phyloP scores from a whole-genome alignment of 2,329 filamentous ascomycete species.

The Stachybotrys echinatus region DNA sequence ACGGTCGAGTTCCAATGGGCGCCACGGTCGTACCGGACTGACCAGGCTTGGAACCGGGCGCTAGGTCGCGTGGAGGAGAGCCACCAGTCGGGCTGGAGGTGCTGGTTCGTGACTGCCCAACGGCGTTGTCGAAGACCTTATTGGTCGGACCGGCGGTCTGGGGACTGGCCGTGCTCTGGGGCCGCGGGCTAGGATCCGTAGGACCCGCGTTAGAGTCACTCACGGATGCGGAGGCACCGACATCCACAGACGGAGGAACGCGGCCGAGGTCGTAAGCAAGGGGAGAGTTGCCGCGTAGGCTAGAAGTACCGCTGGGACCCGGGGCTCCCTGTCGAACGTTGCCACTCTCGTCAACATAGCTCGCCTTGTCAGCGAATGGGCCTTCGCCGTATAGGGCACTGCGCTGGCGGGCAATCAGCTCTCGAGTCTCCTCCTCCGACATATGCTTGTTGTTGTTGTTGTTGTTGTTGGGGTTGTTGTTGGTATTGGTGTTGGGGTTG shows the following conservation, averaged over 20 bases:
- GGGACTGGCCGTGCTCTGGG: slow-evolving; percentile 82
- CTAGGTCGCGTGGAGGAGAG: slow-evolving; percentile 67
- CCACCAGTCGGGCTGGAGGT: slow-evolving; percentile 76
- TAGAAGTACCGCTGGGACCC: slow-evolving; percentile 56
- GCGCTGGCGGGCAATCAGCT: slow-evolving; percentile 92
- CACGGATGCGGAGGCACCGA: slow-evolving; percentile 33
- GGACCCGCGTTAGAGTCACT: slow-evolving; percentile 43
- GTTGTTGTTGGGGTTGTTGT: slow-evolving; percentile 1
- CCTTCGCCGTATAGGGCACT: slow-evolving; percentile 85
- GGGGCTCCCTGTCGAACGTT: slow-evolving; percentile 61
- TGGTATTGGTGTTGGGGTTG: slow-evolving; percentile 2
- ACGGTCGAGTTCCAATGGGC: slow-evolving; percentile 87
- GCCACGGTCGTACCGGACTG: slow-evolving; percentile 65
- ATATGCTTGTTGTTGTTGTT: slow-evolving; percentile 62
- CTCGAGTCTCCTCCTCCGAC: slow-evolving; percentile 93
- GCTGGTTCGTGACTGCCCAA: slow-evolving; percentile 67
- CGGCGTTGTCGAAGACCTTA: slow-evolving; percentile 56
- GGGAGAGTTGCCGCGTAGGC: slow-evolving; percentile 72
- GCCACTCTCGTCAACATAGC: slow-evolving; percentile 64
- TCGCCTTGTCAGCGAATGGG: slow-evolving; percentile 60
- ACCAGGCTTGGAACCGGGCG: slow-evolving; percentile 46
- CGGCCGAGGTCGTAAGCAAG: slow-evolving; percentile 64
- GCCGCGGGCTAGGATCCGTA: slow-evolving; percentile 53
- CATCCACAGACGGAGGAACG: slow-evolving; percentile 29
- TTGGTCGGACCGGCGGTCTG: slow-evolving; percentile 53